These are phyloP conservation scores for Agrocybe praecox DNA, from an alignment of 768 basidiomycete genomes.

Conservation along the genomic window DNA sequence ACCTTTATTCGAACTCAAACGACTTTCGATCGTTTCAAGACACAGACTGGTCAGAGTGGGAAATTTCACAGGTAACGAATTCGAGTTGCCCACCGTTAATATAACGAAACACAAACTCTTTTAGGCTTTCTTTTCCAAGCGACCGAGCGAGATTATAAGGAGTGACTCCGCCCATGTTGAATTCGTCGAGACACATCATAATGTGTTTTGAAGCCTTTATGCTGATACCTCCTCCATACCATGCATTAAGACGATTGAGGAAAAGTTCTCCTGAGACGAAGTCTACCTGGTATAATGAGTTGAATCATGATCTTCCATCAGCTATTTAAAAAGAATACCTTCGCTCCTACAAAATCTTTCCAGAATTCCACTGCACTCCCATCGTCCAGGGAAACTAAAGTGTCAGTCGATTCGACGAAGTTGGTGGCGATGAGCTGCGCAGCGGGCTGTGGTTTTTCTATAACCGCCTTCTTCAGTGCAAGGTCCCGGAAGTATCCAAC, in stretches of 20 bases:
- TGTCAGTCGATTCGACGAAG: not conserved
- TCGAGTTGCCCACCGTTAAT: slow-evolving; percentile 2
- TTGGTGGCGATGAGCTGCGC: too few species aligned
- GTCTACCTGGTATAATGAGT: not conserved
- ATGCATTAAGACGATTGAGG: not conserved
- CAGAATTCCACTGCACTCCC: slow-evolving; percentile 23
- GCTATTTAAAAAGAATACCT: slow-evolving; percentile 12
- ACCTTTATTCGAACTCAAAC: not conserved
- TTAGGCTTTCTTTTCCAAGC: slow-evolving; percentile 14
- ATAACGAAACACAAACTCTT: slow-evolving; percentile 5
- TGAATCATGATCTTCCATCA: not conserved
- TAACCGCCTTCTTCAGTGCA: not conserved
- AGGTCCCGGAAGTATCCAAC: slow-evolving; percentile 14
- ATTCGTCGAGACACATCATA: slow-evolving; percentile 5
- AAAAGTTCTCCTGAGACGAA: slow-evolving; percentile 2
- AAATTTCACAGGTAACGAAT: too few species aligned
- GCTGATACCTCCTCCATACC: slow-evolving; percentile 1
- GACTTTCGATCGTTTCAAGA: not conserved
- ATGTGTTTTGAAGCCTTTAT: not conserved
- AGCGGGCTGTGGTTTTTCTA: too few species aligned
- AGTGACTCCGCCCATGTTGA: slow-evolving; percentile 20
- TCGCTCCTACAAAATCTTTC: slow-evolving; percentile 22
- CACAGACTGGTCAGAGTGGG: too few species aligned
- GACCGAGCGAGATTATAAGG: slow-evolving; percentile 17
- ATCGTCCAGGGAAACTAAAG: slow-evolving; percentile 3